Evolutionary conservation across 2,329 filamentous ascomycete genomes (phyloP), one percentile per base, ranked within the genome.

Genomic region (Akanthomyces uredinophilus): DNA sequence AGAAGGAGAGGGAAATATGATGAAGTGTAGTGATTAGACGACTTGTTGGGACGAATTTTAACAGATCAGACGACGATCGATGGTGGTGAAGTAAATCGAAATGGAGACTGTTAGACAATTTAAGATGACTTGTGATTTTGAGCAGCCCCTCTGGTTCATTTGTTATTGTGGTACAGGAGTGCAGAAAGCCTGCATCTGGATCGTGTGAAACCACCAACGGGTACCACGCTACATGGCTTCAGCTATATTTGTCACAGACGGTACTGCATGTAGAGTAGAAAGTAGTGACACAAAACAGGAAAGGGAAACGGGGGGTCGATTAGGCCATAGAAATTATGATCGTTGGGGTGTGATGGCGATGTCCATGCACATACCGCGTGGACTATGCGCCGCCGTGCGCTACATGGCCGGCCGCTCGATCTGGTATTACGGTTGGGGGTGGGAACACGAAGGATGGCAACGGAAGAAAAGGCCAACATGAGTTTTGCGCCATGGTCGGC

Each of bases 241-340:
- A 52, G 37, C 57, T 60, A 52, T 44, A 43, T 60, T 60, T 44
- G 49, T 43, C 49, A 41, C 27, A 35, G 39, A 52, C 37, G 43
- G 57, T 60, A 10, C 39, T 16, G 52, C 57, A 27, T 43, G 49
- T 50, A 32, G 39, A n/a, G 22, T n/a, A 20, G 18, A 41, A 8
- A n/a, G 24, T n/a, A 35, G n/a, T 14, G 32, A 41, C n/a, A 24
- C 24, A n/a, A 27, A 29, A 29, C 39, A 27, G 24, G n/a, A 57
- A 27, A 39, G 54, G 32, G 27, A 57, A 39, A 18, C 2, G 13
- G 49, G 54, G 29, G 29, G 44, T 7, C 20, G 29, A 39, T 49
- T 49, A 47, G 32, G 14, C 29, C 18, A 3, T 39, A 7, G 32
- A 20, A 29, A 39, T 13, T 13, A 29, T 27, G 10, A 47, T 46